A percentile compares a stretch with the other conserved stretches of the same genome.
Evolutionary conservation across 306 rosid species (phyloP).

Genomic region (Quillaja saponaria): DNA sequence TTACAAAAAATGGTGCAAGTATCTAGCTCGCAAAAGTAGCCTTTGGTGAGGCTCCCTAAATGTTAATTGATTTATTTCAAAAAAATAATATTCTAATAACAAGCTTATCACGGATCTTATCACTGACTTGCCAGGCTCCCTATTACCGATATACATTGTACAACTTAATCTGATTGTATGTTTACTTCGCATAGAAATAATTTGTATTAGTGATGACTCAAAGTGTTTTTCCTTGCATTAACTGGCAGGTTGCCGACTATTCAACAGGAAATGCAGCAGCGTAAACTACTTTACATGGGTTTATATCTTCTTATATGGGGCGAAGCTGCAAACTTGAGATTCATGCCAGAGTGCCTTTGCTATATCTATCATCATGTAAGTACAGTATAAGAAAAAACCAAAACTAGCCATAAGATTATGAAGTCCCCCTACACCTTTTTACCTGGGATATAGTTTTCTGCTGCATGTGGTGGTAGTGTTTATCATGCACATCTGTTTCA

Average conservation of each 20-base stretch:
- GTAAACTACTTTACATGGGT: conserved; percentile 86
- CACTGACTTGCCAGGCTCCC: too few species aligned
- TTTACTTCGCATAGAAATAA: too few species aligned
- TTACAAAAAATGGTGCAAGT: conserved; percentile 94
- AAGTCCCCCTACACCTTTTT: too few species aligned
- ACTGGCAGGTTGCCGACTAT: conserved; percentile 84
- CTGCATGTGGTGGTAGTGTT: too few species aligned
- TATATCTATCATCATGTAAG: conserved; percentile 95
- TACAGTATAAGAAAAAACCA: conserved; percentile 11
- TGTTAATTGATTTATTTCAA: conserved; percentile 2
- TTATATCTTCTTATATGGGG: conserved; percentile 99
- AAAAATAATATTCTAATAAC: too few species aligned
- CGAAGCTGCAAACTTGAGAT: conserved; percentile 96
- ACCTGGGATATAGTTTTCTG: too few species aligned
- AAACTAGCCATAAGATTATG: too few species aligned
- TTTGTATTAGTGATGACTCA: too few species aligned
- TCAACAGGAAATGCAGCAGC: conserved; percentile 97
- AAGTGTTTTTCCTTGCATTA: conserved; percentile 2
- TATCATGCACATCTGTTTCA: too few species aligned
- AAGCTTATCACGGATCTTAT: too few species aligned
- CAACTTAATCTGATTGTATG: too few species aligned
- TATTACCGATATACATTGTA: too few species aligned
- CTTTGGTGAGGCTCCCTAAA: conserved; percentile 70
- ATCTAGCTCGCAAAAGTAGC: conserved; percentile 95
- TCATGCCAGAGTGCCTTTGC: conserved; percentile 99